Evolutionary conservation across 2,329 filamentous ascomycete genomes (phyloP), one percentile per base, ranked within the genome.

Genomic region (Xylariaceae sp.): DNA sequence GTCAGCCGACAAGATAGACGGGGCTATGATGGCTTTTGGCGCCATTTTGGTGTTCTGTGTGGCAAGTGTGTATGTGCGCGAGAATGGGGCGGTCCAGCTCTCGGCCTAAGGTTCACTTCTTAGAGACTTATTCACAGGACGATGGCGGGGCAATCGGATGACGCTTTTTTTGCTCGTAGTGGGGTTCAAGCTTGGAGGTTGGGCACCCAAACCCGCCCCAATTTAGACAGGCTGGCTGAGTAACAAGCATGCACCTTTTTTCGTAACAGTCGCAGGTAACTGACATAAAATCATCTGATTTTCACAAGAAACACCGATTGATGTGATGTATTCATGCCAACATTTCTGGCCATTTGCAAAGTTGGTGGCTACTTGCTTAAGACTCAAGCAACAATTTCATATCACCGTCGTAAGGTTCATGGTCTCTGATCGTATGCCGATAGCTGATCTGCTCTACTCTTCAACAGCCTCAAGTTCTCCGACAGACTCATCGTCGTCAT

Each of bases 1-100:
- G 80, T 99, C 93, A 60, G 93, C 93, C 66, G 92, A 95, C 55
- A 99, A 86, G 64, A 99, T 97, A n/a, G 93, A 97, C 31, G 94
- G 94, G 14, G 93, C 93, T 65, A 99, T 96, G 71, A 99, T 97
- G 44, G 94, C 89, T 57, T 87, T 84, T 19, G 93, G 94, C 51
- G 90, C 79, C 93, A 97, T 97, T 28, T 53, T 58, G 45, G 47
- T 41, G 42, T 18, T 38, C 31, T n/a, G 41, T 33, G 10, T 18
- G 18, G 14, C 7, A n/a, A 13, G 31, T 41, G 31, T 42, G 28
- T 43, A 16, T 43, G 22, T 28, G 22, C 7, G 22, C 7, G 22
- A 28, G 22, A 28, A 4, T 4, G 4, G 22, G 22, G 22, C 22
- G 22, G 22, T 28, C 22, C 22, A 28, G 22, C 22, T 7, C 7